phyloP scores from a whole-genome alignment of 2,329 filamentous ascomycete species.

The Monilinia fructigena region DNA sequence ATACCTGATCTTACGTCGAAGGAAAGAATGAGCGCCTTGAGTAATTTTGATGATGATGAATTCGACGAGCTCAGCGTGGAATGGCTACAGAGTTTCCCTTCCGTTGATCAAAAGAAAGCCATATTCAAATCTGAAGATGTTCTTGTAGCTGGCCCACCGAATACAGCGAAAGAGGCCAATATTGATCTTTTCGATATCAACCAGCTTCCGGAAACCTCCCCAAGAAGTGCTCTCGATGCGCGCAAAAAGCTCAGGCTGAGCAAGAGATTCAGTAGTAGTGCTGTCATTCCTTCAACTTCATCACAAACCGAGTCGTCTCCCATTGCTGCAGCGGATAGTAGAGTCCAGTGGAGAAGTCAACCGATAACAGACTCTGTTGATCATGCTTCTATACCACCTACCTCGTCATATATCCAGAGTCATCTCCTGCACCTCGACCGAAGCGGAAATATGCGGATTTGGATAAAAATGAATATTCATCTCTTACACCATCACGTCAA shows the following conservation, averaged over 20 bases:
- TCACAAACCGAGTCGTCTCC: constrained; percentile 14
- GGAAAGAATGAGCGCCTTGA: not conserved
- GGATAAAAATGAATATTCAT: constrained; percentile 17
- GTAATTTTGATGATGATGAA: constrained; percentile 16
- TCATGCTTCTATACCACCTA: not conserved
- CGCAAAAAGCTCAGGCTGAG: not conserved
- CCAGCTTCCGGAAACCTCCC: constrained; percentile 16
- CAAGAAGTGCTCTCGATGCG: constrained; percentile 17
- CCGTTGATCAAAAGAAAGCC: not conserved
- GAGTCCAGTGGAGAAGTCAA: not conserved
- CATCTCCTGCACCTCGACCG: not conserved
- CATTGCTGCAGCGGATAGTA: not conserved
- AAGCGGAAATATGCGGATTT: constrained; percentile 13
- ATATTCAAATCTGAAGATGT: not conserved
- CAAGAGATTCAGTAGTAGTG: constrained; percentile 5
- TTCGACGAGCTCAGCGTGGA: constrained; percentile 20
- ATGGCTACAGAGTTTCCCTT: constrained; percentile 1
- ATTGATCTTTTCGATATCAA: constrained; percentile 19
- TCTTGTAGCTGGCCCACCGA: not conserved
- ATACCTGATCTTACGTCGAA: not conserved
- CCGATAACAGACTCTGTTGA: not conserved
- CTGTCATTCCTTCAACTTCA: constrained; percentile 18
- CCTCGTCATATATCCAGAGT: not conserved
- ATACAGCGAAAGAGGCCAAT: not conserved
- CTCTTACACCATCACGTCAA: not conserved